Percentiles rank a stretch among this genome's conserved stretches.
phyloP scores from a whole-genome alignment of 306 rosid species.

The Spatholobus suberectus region DNA sequence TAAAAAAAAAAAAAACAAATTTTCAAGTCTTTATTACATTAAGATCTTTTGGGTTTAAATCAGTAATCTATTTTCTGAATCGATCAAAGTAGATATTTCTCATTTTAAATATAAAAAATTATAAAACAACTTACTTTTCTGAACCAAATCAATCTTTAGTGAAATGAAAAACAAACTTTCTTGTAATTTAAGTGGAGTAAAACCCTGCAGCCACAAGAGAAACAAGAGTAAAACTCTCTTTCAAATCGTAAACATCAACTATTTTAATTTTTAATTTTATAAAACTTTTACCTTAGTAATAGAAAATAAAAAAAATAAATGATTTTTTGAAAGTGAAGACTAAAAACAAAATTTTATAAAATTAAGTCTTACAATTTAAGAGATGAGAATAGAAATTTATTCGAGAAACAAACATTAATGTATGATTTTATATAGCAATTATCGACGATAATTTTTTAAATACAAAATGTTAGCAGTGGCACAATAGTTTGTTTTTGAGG shows the following conservation, averaged over 20 bases:
- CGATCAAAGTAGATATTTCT: not conserved
- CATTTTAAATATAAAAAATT: not conserved
- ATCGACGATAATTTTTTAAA: not conserved
- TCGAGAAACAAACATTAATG: not conserved
- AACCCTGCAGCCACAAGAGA: not conserved
- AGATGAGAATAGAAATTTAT: not conserved
- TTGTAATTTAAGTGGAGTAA: not conserved
- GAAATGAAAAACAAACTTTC: not conserved
- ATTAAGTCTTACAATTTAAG: too few relatives aligned
- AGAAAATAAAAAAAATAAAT: too few relatives aligned
- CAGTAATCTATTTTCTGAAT: too few relatives aligned
- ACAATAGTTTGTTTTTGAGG: slow-evolving; percentile 32
- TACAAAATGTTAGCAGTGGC: not conserved
- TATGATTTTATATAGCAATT: not conserved
- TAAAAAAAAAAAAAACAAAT: too few relatives aligned
- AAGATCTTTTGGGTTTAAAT: not conserved
- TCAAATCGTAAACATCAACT: not conserved
- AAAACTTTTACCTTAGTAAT: too few relatives aligned
- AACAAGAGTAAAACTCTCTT: not conserved
- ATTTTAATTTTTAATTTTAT: not conserved
- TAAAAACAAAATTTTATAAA: not conserved
- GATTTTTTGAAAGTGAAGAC: not conserved
- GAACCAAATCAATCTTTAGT: not conserved
- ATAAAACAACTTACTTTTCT: not conserved
- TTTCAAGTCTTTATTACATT: not conserved